These are phyloP conservation scores for Drechmeria coniospora DNA, from an alignment of 2,329 filamentous ascomycete genomes.

Conservation along the genomic window DNA sequence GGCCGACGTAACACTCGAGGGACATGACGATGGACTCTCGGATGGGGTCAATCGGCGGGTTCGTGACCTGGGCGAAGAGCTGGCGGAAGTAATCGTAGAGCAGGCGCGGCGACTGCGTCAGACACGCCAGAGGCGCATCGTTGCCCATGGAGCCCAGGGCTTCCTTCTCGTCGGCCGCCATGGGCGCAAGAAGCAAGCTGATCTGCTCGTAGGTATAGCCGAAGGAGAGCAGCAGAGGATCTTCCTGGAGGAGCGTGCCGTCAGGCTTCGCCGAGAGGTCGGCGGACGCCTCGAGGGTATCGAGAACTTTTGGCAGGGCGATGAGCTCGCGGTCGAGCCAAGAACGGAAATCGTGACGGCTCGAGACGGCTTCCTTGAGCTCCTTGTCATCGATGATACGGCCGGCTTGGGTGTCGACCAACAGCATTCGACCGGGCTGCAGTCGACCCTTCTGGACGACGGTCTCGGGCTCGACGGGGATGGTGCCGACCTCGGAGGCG, in stretches of 20 bases:
- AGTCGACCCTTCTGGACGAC: constrained; percentile 87
- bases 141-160: constrained; percentile 97
- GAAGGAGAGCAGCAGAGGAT: constrained; percentile 70
- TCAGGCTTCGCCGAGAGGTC: constrained; percentile 56
- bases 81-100: constrained; percentile 96
- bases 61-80: constrained; percentile 94
- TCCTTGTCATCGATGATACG: constrained; percentile 91
- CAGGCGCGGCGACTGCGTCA: constrained; percentile 77
- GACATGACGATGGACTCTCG: constrained; percentile 98
- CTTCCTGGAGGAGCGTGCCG: constrained; percentile 60
- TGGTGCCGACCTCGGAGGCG: constrained; percentile 90
- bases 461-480: constrained; percentile 75
- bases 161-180: constrained; percentile 96
- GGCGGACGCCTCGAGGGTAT: constrained; percentile 41
- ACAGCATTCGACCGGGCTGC: constrained; percentile 87
- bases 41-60: constrained; percentile 93
- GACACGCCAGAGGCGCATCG: constrained; percentile 79
- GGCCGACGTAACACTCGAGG: constrained; percentile 86
- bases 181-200: constrained; percentile 77
- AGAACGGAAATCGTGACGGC: constrained; percentile 69
- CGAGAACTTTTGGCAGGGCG: constrained; percentile 60
- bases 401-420: constrained; percentile 79
- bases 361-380: constrained; percentile 77
- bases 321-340: constrained; percentile 83
- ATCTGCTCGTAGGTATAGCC: constrained; percentile 95